Evolutionary conservation across 78 protist species (phyloP).

Genomic region (Dictyostelium intermedium): DNA sequence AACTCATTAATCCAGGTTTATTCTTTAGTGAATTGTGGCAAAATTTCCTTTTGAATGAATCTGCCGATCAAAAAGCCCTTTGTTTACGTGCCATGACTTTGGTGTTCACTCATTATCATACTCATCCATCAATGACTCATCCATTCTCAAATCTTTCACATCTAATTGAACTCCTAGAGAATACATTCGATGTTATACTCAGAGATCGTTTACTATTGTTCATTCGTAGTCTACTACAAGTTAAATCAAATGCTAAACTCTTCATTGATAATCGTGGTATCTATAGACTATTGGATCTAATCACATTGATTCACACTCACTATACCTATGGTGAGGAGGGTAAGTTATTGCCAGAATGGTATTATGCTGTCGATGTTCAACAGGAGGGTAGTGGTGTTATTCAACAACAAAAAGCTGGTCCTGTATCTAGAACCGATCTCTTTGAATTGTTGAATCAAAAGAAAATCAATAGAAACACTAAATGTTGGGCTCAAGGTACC

Average conservation of each 20-base stretch:
- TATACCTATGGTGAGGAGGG: conserved; percentile 76
- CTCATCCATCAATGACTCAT: conserved; percentile 61
- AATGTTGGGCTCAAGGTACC: conserved; percentile 91
- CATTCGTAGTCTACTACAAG: conserved; percentile 59
- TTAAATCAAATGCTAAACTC: conserved; percentile 72
- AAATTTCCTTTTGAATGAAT: conserved; percentile 82
- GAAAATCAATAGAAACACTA: conserved; percentile 32
- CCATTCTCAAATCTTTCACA: conserved; percentile 57
- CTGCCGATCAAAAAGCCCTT: conserved; percentile 29
- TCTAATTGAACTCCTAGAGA: conserved; percentile 66
- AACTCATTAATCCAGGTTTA: conserved; percentile 36
- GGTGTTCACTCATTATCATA: conserved; percentile 77
- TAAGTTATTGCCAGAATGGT: conserved; percentile 80
- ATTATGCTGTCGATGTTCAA: conserved; percentile 69
- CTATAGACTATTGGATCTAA: conserved; percentile 63
- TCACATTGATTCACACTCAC: conserved; percentile 80
- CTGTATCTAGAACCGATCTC: conserved; percentile 50
- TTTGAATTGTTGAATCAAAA: conserved; percentile 4
- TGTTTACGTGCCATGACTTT: conserved; percentile 89
- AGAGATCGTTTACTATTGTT: conserved; percentile 89
- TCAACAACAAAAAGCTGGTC: conserved; percentile 68
- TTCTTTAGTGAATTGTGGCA: conserved; percentile 92
- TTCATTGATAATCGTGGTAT: conserved; percentile 87
- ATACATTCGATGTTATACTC: conserved; percentile 35
- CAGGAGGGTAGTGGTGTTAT: neutral